phyloP scores from a whole-genome alignment of 2,329 filamentous ascomycete genomes.

The Gliomastix tumulicola region DNA sequence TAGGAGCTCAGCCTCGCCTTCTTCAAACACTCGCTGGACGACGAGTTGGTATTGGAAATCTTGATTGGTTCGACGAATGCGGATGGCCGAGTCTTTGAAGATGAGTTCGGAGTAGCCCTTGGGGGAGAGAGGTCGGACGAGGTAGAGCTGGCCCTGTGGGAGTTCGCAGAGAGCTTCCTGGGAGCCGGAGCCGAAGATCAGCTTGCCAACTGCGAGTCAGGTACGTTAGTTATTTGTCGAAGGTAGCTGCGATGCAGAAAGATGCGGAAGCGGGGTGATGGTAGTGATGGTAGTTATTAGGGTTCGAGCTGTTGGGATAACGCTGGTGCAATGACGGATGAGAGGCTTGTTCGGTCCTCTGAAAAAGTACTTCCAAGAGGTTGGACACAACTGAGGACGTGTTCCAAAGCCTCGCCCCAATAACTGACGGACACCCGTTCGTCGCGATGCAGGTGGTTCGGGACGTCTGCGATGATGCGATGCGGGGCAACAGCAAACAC shows the following conservation, averaged over 20 bases:
- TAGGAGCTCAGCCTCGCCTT: conserved; percentile 87
- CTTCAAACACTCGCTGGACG: conserved; percentile 91
- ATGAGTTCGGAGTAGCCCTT: conserved; percentile 99
- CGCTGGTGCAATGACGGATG: background rate
- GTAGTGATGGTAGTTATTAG: background rate
- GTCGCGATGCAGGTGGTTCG: no score
- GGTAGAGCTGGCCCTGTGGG: conserved; percentile 91
- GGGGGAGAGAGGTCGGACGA: conserved; percentile 88
- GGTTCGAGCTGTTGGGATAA: background rate
- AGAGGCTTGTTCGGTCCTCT: no score
- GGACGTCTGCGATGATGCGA: no score
- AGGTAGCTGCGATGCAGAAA: background rate
- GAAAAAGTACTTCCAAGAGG: no score
- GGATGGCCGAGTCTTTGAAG: conserved; percentile 92
- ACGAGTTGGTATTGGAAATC: conserved; percentile 98
- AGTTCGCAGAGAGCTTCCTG: conserved; percentile 94
- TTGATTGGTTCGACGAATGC: conserved; percentile 86
- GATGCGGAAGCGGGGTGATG: background rate
- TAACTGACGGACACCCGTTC: no score
- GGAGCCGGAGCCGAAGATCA: conserved; percentile 78
- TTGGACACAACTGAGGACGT: no score
- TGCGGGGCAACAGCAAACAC: no score
- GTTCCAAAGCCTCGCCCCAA: no score
- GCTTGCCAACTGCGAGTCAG: conserved; percentile 65
- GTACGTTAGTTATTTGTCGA: conserved; percentile 4